These are phyloP conservation scores for Mycena kentingensis DNA, from an alignment of 768 basidiomycete species.

Conservation along the genomic window DNA sequence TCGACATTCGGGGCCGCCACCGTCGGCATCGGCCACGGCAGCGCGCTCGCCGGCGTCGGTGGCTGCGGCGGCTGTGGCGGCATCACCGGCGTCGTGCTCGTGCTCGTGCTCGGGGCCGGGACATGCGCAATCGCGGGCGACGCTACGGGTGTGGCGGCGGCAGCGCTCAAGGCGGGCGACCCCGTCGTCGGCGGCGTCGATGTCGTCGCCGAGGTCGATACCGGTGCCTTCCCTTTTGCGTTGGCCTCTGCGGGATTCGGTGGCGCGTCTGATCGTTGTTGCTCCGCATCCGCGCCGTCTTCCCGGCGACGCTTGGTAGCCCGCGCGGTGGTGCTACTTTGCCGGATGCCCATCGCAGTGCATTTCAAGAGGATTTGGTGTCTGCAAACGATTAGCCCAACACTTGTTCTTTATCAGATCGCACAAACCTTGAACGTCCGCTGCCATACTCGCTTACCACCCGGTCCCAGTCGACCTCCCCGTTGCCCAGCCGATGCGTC, in stretches of 20 bases:
- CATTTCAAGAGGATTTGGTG: slow-evolving; percentile 86
- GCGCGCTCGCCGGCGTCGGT: slow-evolving; percentile 29
- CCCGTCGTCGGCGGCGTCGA: slow-evolving; percentile 32
- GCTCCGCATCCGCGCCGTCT: slow-evolving; percentile 38
- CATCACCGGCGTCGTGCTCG: slow-evolving; percentile 16
- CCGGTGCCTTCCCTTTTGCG: slow-evolving; percentile 25
- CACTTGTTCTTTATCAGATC: background rate
- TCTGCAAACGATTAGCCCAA: slow-evolving; percentile 37
- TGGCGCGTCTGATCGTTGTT: slow-evolving; percentile 34
- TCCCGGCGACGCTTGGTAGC: slow-evolving; percentile 63
- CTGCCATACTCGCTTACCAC: slow-evolving; percentile 74
- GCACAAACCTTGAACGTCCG: slow-evolving; percentile 65
- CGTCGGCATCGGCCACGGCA: slow-evolving; percentile 77
- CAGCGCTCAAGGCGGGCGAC: slow-evolving; percentile 39
- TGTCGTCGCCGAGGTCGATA: slow-evolving; percentile 21
- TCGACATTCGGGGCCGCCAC: slow-evolving; percentile 58
- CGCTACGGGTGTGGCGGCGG: slow-evolving; percentile 48
- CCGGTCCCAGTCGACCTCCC: slow-evolving; percentile 81
- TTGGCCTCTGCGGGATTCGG: slow-evolving; percentile 32
- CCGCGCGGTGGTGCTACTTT: slow-evolving; percentile 57
- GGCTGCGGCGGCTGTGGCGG: slow-evolving; percentile 24
- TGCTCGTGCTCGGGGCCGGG: slow-evolving; percentile 39
- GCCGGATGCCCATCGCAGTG: slow-evolving; percentile 75
- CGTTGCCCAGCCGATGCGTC: slow-evolving; percentile 45
- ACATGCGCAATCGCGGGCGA: slow-evolving; percentile 55